phyloP scores from a whole-genome alignment of 2,329 filamentous ascomycete species.

The Penicillium concentricum region DNA sequence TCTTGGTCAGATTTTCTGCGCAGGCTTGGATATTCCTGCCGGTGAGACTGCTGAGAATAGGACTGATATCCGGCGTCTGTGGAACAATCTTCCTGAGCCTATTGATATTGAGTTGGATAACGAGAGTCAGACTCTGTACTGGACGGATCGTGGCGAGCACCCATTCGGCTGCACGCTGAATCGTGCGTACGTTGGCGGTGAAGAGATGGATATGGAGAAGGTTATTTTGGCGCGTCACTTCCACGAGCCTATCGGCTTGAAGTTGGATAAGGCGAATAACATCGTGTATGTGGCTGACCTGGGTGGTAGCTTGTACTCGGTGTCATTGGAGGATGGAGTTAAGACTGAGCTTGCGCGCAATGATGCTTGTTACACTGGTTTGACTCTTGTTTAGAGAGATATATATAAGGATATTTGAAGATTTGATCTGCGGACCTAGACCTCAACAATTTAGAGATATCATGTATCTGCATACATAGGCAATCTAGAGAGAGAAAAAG shows the following conservation, averaged over 20 bases:
- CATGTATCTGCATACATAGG: not conserved
- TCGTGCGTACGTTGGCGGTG: slow-evolving; percentile 25
- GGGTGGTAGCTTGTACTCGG: slow-evolving; percentile 26
- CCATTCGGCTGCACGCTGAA: slow-evolving; percentile 57
- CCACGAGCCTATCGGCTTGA: slow-evolving; percentile 40
- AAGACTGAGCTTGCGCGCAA: slow-evolving; percentile 21
- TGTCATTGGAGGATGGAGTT: slow-evolving; percentile 17
- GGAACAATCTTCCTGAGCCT: slow-evolving; percentile 52
- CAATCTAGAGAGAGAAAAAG: not conserved
- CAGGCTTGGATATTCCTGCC: slow-evolving; percentile 42
- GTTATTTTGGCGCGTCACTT: slow-evolving; percentile 35
- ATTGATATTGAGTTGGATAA: slow-evolving; percentile 59
- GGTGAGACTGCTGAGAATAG: slow-evolving; percentile 37
- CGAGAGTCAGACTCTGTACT: slow-evolving; percentile 50
- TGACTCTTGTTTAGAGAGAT: slow-evolving; percentile 11
- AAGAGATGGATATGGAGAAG: slow-evolving; percentile 9
- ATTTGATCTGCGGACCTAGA: not conserved
- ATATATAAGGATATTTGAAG: not conserved
- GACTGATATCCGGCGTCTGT: slow-evolving; percentile 46
- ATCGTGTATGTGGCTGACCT: slow-evolving; percentile 25
- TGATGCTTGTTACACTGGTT: slow-evolving; percentile 21
- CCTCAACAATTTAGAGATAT: not conserved
- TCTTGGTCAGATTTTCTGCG: slow-evolving; percentile 55
- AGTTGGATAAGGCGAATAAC: slow-evolving; percentile 18
- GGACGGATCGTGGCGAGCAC: slow-evolving; percentile 61